Conservation (phyloP, 2,329 filamentous ascomycete species). For the Calonectria multiphialidica region DNA sequence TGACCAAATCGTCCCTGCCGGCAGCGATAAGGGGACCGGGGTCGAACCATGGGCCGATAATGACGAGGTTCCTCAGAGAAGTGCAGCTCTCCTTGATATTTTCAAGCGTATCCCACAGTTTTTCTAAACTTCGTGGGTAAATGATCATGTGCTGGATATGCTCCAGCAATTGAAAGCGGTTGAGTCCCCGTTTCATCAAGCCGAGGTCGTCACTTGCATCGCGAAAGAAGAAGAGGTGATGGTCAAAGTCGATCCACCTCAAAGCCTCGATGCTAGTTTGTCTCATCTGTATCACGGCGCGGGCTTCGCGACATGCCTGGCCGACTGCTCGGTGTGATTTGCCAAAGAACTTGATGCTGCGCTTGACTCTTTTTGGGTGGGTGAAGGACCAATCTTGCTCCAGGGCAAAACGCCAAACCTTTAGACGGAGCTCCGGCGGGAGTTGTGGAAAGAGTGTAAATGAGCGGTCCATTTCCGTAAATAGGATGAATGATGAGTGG, state of each 20-base stretch:
- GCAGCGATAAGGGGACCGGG: not conserved
- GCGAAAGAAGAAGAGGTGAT: not conserved
- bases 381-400: not conserved
- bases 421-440: not conserved
- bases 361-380: not conserved
- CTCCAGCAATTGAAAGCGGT: not conserved
- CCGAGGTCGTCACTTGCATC: not conserved
- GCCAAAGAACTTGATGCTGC: not conserved
- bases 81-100: not conserved
- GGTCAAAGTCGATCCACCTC: not conserved
- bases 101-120: not conserved
- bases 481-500: too few species aligned
- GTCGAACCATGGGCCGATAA: slow-evolving; percentile 1
- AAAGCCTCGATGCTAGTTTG: not conserved
- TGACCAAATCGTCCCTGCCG: not conserved
- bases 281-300: not conserved
- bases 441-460: not conserved
- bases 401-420: not conserved
- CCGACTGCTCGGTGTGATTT: not conserved
- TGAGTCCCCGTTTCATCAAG: not conserved
- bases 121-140: not conserved
- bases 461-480: not conserved
- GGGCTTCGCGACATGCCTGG: not conserved
- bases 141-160: slow-evolving; percentile 3
- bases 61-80: not conserved